Percentiles rank a stretch among this genome's conserved stretches.
phyloP scores from a whole-genome alignment of 768 basidiomycete genomes.

The Xanthoconium stramineum region DNA sequence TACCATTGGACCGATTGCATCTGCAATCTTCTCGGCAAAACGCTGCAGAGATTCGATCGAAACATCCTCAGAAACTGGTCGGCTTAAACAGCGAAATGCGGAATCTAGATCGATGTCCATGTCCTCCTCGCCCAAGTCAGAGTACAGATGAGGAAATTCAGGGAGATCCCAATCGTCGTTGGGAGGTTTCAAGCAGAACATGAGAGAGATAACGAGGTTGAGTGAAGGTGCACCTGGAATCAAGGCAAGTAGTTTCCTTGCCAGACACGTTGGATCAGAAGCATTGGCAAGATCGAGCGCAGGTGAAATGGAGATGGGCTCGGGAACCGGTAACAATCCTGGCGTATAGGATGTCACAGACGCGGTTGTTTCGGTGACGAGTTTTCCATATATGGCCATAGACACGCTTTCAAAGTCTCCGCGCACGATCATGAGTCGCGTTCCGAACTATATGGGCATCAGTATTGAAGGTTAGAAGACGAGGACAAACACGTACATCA shows the following conservation, averaged over 20 bases:
- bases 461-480: not conserved
- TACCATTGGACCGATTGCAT: conserved; percentile 58
- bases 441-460: conserved; percentile 50
- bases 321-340: conserved; percentile 33
- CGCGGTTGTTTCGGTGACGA: conserved; percentile 44
- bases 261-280: conserved; percentile 58
- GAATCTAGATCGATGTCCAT: conserved; percentile 56
- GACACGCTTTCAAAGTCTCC: conserved; percentile 69
- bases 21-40: conserved; percentile 56
- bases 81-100: conserved; percentile 49
- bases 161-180: conserved; percentile 79
- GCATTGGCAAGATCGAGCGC: conserved; percentile 60
- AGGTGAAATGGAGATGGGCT: conserved; percentile 41
- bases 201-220: conserved; percentile 61
- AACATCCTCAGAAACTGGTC: conserved; percentile 59
- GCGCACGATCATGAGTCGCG: conserved; percentile 77
- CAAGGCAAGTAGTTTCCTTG: conserved; percentile 56
- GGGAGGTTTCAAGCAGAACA: conserved; percentile 77
- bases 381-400: conserved; percentile 46
- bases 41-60: conserved; percentile 45
- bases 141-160: conserved; percentile 67
- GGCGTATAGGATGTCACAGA: conserved; percentile 42
- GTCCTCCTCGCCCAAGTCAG: conserved; percentile 53
- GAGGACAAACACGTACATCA: conserved; percentile 45
- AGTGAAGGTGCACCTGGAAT: conserved; percentile 64